Evolutionary conservation across 805 yeast genomes (phyloP), one percentile per base, ranked within the genome.

Genomic region (Hanseniaspora occidentalis): DNA sequence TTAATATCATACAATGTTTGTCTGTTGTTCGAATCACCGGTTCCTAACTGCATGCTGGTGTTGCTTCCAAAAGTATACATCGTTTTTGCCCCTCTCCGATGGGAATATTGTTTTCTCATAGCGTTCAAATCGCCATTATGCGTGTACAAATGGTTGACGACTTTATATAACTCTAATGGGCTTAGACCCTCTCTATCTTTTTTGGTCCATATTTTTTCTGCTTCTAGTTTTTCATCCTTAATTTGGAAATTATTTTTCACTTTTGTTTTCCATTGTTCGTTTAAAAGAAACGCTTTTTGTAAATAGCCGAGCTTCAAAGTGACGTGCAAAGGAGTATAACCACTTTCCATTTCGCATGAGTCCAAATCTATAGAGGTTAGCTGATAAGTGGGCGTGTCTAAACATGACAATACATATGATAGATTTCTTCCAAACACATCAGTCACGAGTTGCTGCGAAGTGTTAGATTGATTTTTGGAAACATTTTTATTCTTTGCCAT

Each of bases 291-390:
- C 8, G 57, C 47, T 50, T 65, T 50, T 41, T 53, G 40, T 44
- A 55, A 36, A 50, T 57, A 38, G 45, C 67, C 61, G 17, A 37
- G 38, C 36, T 43, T 51, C 27, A 59, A 61, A 3, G 85, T 74
- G 44, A 76, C 71, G 56, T 88, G 96, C 22, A 88, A 63, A 20
- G 84, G 74, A 34, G 83, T 81, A 80, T 94, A 86, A 2, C 84
- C 81, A 52, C 74, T 84, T 57, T 86, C 96, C 39, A 63, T 64
- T 56, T 88, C 96, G 2, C 65, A 58, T 0, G 69, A 50, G 3
- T 60, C 49, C 2, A 68, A 48, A 40, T 76, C 74, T 18, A 71
- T 51, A 14, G 37, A 29, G 10, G 29, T 38, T 8, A 54, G 41
- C 13, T 44, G 40, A 10, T 45, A 45, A 31, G 44, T 53, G 52